phyloP scores from a whole-genome alignment of 371 early-diverging fungal genomes.

The Umbelopsis sp. region DNA sequence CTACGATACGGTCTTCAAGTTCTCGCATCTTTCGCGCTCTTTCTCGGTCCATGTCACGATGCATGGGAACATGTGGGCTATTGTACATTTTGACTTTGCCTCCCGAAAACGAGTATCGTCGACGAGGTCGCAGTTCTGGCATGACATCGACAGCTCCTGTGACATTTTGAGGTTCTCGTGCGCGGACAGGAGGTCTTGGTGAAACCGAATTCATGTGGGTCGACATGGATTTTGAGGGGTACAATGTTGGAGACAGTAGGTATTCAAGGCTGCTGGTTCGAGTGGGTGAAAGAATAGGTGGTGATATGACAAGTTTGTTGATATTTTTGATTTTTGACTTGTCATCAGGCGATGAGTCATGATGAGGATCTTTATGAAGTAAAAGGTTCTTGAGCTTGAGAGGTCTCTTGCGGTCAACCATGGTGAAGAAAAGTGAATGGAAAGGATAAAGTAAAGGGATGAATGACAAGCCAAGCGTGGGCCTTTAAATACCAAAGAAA shows the following conservation, averaged over 20 bases:
- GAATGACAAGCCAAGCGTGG: not conserved
- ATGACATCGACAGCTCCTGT: not conserved
- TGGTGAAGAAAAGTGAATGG: not conserved
- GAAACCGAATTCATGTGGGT: conserved; percentile 6
- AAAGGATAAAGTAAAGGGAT: not conserved
- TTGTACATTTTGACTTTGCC: conserved; percentile 45
- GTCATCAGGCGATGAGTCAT: not conserved
- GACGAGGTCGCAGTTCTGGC: not conserved
- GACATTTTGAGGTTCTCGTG: not conserved
- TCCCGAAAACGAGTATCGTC: conserved; percentile 7
- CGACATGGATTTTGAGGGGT: conserved; percentile 10
- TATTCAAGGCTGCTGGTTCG: conserved; percentile 3
- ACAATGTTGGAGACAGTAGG: not conserved
- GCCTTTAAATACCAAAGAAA: not conserved
- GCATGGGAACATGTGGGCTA: conserved; percentile 20
- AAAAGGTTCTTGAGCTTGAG: conserved; percentile 10
- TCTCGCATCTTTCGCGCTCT: conserved; percentile 37
- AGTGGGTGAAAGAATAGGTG: not conserved
- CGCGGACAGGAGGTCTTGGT: not conserved
- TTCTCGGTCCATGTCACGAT: conserved; percentile 30
- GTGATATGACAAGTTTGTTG: not conserved
- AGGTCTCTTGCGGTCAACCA: conserved; percentile 16
- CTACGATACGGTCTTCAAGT: conserved; percentile 48
- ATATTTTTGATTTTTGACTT: not conserved
- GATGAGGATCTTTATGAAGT: not conserved